Evolutionary conservation across 192 early-diverging fungal genomes (phyloP).

Genomic region (Umbelopsis isabellina): DNA sequence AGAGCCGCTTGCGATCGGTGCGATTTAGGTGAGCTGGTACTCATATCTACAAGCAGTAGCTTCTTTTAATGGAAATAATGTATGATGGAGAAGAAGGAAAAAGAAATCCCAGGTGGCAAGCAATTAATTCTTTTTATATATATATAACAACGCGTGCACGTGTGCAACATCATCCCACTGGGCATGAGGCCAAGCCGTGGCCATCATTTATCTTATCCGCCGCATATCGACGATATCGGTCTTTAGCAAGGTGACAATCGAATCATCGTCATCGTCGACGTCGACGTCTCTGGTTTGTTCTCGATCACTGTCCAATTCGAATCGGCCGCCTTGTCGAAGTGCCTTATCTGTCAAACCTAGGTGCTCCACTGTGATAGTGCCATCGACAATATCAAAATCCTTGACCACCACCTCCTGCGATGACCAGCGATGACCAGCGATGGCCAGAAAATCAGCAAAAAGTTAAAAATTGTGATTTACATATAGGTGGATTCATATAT

Average conservation of each 20-base stretch:
- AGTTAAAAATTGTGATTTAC: too few relatives aligned
- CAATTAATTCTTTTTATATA: neutral
- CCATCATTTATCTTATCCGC: conserved; percentile 19
- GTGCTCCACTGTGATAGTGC: conserved; percentile 9
- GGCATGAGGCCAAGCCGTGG: neutral
- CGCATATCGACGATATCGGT: conserved; percentile 20
- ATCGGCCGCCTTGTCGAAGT: conserved; percentile 5
- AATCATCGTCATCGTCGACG: conserved; percentile 8
- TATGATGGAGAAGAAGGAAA: neutral
- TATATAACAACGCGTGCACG: conserved; percentile 2
- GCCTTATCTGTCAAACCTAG: conserved; percentile 6
- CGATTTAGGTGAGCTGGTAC: conserved; percentile 6
- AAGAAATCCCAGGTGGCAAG: neutral
- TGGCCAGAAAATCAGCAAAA: neutral
- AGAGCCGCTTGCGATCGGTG: conserved; percentile 8
- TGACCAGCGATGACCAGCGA: neutral
- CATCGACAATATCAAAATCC: conserved; percentile 9
- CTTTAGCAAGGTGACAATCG: conserved; percentile 20
- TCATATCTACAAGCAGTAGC: neutral
- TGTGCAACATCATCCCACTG: neutral
- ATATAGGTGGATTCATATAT: too few relatives aligned
- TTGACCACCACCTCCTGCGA: conserved; percentile 6
- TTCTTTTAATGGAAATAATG: neutral
- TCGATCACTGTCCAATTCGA: neutral
- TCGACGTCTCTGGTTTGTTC: neutral